These are phyloP conservation scores for Lagenaria siceraria DNA, from an alignment of 306 rosid species.

Conservation along the genomic window DNA sequence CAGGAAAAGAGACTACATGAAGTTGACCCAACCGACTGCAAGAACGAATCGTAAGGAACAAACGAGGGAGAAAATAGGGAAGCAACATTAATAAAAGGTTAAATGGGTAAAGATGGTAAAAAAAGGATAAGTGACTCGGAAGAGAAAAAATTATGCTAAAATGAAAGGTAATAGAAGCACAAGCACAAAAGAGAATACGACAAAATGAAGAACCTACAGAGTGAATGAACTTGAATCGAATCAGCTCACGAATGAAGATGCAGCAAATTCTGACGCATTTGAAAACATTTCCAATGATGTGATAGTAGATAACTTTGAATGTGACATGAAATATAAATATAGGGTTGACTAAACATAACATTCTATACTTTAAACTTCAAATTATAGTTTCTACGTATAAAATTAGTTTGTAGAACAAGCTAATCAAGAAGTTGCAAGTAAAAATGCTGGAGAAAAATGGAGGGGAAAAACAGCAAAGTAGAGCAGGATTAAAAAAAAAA, in stretches of 20 bases:
- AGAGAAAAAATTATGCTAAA: not conserved
- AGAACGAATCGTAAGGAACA: not conserved
- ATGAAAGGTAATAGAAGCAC: not conserved
- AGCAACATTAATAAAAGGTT: not conserved
- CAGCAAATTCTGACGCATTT: not conserved
- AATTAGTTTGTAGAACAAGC: not conserved
- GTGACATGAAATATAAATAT: not conserved
- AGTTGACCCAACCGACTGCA: not conserved
- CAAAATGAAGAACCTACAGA: not conserved
- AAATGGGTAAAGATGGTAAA: no score
- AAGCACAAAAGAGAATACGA: not conserved
- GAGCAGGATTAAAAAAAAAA: not conserved
- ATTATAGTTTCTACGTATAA: not conserved
- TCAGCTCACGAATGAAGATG: not conserved
- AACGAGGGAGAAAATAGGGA: not conserved
- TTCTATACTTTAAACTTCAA: not conserved
- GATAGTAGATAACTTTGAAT: not conserved
- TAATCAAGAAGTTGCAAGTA: not conserved
- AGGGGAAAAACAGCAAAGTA: not conserved
- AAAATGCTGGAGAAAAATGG: not conserved
- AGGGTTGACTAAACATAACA: not conserved
- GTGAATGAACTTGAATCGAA: not conserved
- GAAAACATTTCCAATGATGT: not conserved
- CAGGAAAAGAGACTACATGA: not conserved
- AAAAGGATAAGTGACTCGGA: not conserved